Percentiles rank a stretch among this genome's conserved stretches.
phyloP scores from a whole-genome alignment of 169 alveolate species.

The Cardiosporidium cionae region DNA sequence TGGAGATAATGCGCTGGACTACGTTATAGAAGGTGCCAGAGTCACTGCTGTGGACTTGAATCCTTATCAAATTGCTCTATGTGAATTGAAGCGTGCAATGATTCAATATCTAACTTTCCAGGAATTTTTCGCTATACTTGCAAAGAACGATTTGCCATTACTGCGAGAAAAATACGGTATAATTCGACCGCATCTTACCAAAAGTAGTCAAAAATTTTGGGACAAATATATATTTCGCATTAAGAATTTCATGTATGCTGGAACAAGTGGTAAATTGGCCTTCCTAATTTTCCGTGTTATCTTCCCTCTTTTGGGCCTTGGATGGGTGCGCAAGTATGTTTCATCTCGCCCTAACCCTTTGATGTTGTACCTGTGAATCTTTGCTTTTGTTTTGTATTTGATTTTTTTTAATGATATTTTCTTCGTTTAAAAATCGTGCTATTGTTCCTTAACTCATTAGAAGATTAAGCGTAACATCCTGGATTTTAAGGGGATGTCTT shows the following conservation, averaged over 20 bases:
- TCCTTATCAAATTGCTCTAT: constrained; percentile 4
- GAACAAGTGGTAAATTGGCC: neutral
- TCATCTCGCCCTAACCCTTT: too few relatives aligned
- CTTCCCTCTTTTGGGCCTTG: constrained; percentile 4
- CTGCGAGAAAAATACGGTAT: neutral
- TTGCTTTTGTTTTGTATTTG: neutral
- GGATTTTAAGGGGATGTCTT: too few relatives aligned
- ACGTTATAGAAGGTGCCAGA: constrained; percentile 1
- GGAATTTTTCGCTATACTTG: constrained; percentile 4
- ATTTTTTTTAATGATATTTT: too few relatives aligned
- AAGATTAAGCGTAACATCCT: too few relatives aligned
- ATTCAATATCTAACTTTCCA: neutral
- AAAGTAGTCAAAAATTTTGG: neutral
- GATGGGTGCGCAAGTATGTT: constrained; percentile 9
- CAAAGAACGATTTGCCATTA: neutral
- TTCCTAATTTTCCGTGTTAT: neutral
- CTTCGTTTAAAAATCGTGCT: too few relatives aligned
- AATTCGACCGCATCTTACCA: neutral
- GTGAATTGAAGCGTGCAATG: neutral
- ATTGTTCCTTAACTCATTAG: too few relatives aligned
- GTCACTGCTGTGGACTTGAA: constrained; percentile 9
- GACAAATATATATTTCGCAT: neutral
- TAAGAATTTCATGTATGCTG: neutral
- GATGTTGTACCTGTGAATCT: neutral
- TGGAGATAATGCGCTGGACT: constrained; percentile 11